Evolutionary conservation across 352 stramenopile species (phyloP), one percentile per base, ranked within the genome.

Genomic region (Phytophthora melonis): DNA sequence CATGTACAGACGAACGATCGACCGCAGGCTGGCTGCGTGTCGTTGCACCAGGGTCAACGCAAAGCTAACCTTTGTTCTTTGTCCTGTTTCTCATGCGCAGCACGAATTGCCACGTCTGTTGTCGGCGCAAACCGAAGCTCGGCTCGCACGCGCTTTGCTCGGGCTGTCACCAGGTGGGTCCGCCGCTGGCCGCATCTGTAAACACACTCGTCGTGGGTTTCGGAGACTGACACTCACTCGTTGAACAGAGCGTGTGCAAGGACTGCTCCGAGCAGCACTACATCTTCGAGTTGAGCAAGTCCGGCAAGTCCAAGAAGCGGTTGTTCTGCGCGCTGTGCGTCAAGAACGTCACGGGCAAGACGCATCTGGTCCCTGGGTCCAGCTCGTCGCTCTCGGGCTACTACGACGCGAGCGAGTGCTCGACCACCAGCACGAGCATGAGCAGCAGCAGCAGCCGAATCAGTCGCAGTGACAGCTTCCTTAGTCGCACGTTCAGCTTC

Each of bases 251-350:
- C 41, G 72, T 80, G 10, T 88, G 80, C 63, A 81, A 79, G 66
- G 63, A 73, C 21, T 88, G 80, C 63, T 79, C 77, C 6, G 53
- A 70, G 13, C 58, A 76, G 34, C 64, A 77, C 11, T 50, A 64
- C 57, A 71, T 81, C 45, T 84, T 82, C 72, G 41, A 69, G 62
- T 59, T 84, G 5, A 65, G 67, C 41, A 74, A 70, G 61, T 70
- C 67, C 10, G 18, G 68, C 45, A 58, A 36, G 56, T 39, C 68
- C 11, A 78, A 74, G 32, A 74, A 76, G 19, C 59, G 66, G 1
- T 41, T 79, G 14, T 86, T 86, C 47, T 86, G 79, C 30, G 60
- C 54, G 1, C 19, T 77, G 45, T 87, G 79, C 27, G 50, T 87
- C 47, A 72, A 76, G 47, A 72, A 57, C 30, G 75, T 71, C 27